Base-by-base conservation (phyloP, 1,139 yeast genomes). In the Candida sanyaensis region DNA sequence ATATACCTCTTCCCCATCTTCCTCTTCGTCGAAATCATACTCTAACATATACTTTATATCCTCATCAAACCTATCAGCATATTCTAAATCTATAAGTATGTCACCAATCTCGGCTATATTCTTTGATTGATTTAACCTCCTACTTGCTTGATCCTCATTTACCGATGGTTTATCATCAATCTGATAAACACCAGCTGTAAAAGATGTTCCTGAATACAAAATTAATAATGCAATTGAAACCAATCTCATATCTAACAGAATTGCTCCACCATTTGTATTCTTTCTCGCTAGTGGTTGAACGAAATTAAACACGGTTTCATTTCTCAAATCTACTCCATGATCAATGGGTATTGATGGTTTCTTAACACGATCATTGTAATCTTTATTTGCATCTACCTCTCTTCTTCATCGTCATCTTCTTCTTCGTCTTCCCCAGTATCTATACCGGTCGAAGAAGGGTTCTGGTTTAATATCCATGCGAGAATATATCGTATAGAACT, bases 31-130 rank as follows among this genome's bases (percentile, higher is more conserved):
- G 28, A 68, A 75, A 54, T 84, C 89, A 56, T 76, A 75, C 47
- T 84, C 90, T 62, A 86, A 86, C 66, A 87, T 83, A 58, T 86
- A 87, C 48, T 78, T 71, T 21, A 86, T 78, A 62, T 87, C 93
- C 54, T 85, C 91, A 59, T 87, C 95, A 54, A 80, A 84, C 46
- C 81, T 68, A 61, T 87, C 93, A 48, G 81, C 83, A 37, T 83
- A 81, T 49, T 81, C 86, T 48, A 84, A 63, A 57, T 81, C 84
- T 17, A 77, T 69, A 48, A 83, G 61, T 10, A 84, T 65, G 46
- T 80, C 83, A 1, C 83, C 80, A 10, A 82, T 72, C 49, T 79
- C 83, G 11, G 66, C 57, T 10, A 64, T 54, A 10, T 62, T 61
- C n/a, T 56, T 58, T 10, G 58, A 48, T 42, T 65, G 64, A 43